Evolutionary conservation across 345 rosid species (phyloP).

Genomic region (Eucalyptus lansdowneana): DNA sequence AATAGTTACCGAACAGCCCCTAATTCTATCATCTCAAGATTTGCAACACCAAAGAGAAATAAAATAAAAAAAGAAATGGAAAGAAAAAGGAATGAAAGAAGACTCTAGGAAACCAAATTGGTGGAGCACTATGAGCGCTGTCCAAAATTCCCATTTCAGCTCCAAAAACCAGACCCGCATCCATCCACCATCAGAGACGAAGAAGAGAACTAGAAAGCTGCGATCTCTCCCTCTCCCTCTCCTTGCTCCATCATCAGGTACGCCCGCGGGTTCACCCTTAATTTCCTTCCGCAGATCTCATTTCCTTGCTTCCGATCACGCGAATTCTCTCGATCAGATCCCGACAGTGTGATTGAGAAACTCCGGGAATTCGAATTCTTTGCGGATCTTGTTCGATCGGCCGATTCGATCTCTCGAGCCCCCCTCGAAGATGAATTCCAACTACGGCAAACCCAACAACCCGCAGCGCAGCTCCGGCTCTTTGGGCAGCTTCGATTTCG

Average conservation of each 20-base stretch:
- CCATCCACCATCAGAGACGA: neutral
- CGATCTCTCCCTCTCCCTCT: neutral
- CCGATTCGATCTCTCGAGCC: neutral
- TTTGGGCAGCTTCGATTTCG: constrained; percentile 45
- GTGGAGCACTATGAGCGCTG: neutral
- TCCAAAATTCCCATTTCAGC: neutral
- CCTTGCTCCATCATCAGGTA: neutral
- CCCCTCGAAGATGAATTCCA: neutral
- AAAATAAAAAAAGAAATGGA: neutral
- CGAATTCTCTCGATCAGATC: neutral
- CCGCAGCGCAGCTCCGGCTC: constrained; percentile 18
- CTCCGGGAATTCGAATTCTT: neutral
- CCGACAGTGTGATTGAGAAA: neutral
- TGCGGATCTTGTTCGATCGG: neutral
- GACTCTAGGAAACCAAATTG: neutral
- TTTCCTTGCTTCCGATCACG: neutral
- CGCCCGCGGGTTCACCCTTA: neutral
- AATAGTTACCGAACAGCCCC: rapidly evolving
- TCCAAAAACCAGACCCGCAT: neutral
- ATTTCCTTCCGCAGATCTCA: neutral
- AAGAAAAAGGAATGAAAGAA: neutral
- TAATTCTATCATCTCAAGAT: neutral
- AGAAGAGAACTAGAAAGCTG: neutral
- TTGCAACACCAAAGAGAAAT: neutral
- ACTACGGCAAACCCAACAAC: neutral